phyloP scores from a whole-genome alignment of 2,329 filamentous ascomycete genomes.

The Lasiodiplodia sp. region DNA sequence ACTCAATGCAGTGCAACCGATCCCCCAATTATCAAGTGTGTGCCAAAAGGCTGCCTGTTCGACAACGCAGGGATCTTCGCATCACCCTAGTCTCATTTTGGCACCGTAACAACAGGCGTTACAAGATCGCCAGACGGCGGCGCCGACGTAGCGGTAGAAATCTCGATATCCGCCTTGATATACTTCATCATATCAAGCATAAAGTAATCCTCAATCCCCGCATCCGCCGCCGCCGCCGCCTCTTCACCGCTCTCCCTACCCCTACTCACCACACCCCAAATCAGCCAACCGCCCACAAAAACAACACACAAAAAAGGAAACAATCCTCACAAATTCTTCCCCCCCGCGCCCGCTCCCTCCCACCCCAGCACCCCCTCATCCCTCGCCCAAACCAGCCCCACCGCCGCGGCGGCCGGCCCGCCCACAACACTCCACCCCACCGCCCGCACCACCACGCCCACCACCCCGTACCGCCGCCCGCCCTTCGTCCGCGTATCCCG shows the following conservation, averaged over 20 bases:
- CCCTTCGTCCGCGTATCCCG: constrained; percentile 2
- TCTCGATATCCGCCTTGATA: constrained; percentile 7
- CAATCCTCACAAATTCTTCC: not conserved
- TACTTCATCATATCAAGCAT: constrained; percentile 8
- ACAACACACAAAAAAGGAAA: not conserved
- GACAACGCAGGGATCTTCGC: too few relatives aligned
- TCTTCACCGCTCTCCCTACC: too few relatives aligned
- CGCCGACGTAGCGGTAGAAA: not conserved
- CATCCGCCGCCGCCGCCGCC: not conserved
- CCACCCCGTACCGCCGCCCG: not conserved
- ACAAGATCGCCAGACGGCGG: too few relatives aligned
- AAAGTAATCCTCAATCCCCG: constrained; percentile 9
- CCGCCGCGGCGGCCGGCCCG: constrained; percentile 24
- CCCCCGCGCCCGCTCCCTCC: not conserved
- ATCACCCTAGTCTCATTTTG: too few relatives aligned
- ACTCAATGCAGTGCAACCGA: too few relatives aligned
- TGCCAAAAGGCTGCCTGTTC: not conserved
- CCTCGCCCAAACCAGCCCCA: constrained; percentile 23
- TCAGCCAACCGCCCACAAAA: not conserved
- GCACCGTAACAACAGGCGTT: too few relatives aligned
- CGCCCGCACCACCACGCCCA: not conserved
- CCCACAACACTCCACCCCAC: constrained; percentile 20
- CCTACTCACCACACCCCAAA: not conserved
- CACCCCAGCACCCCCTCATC: constrained; percentile 7
- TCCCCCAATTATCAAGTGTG: too few relatives aligned